phyloP scores from a whole-genome alignment of 2,329 filamentous ascomycete genomes.

The Apiospora pterosperma region DNA sequence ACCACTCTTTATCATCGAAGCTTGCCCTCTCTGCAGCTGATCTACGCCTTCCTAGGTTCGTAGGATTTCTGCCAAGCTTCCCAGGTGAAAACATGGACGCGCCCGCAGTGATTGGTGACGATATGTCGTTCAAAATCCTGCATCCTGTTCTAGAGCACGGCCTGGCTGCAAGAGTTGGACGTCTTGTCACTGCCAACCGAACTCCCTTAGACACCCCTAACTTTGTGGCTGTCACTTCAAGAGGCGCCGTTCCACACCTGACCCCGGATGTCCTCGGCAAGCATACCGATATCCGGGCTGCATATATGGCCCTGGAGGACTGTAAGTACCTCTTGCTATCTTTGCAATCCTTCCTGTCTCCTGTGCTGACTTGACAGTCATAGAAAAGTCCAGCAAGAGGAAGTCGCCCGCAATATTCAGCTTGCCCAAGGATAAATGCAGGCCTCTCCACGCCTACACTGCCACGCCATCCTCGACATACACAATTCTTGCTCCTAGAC shows the following conservation, averaged over 20 bases:
- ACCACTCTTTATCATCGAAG: too few relatives aligned
- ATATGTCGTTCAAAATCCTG: slow-evolving; percentile 45
- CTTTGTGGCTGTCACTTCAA: slow-evolving; percentile 75
- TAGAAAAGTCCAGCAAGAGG: slow-evolving; percentile 43
- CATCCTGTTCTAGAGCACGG: slow-evolving; percentile 35
- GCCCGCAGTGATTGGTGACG: slow-evolving; percentile 10
- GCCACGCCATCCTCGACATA: slow-evolving; percentile 62
- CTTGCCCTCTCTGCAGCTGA: not conserved
- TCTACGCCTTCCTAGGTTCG: not conserved
- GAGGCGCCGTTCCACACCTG: slow-evolving; percentile 83
- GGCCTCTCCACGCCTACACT: slow-evolving; percentile 73
- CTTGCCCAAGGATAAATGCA: slow-evolving; percentile 30
- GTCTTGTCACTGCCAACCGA: slow-evolving; percentile 58
- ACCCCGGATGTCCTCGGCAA: slow-evolving; percentile 77
- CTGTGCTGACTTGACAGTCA: slow-evolving; percentile 37
- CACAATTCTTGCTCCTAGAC: slow-evolving; percentile 72
- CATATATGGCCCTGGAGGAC: slow-evolving; percentile 86
- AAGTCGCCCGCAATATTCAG: slow-evolving; percentile 47
- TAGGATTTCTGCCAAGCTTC: not conserved
- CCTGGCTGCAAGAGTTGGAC: slow-evolving; percentile 61
- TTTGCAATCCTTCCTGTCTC: not conserved
- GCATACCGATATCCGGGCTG: slow-evolving; percentile 61
- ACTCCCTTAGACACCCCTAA: slow-evolving; percentile 76
- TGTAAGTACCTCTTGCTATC: slow-evolving; percentile 55
- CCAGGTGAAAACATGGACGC: not conserved